Percentiles rank a stretch among this genome's conserved stretches.
phyloP scores from a whole-genome alignment of 192 early-diverging fungal genomes.

The Coemansia sp. region DNA sequence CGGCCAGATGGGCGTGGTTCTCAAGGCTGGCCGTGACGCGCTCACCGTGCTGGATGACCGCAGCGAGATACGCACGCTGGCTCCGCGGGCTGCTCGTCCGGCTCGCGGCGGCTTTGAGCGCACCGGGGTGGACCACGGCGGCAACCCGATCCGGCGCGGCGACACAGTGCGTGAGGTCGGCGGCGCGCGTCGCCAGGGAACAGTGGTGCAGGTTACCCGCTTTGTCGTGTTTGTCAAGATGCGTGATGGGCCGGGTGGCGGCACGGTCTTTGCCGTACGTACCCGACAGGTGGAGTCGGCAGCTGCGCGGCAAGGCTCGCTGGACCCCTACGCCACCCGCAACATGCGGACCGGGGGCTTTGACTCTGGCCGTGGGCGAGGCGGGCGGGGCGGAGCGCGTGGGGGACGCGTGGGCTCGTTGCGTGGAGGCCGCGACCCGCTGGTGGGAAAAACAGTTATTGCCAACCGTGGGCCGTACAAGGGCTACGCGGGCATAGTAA shows the following conservation, averaged over 20 bases:
- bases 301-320: constrained; percentile 22
- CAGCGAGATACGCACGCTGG: constrained; percentile 61
- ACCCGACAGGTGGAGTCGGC: constrained; percentile 62
- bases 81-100: constrained; percentile 68
- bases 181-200: constrained; percentile 64
- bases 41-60: constrained; percentile 78
- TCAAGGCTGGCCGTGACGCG: constrained; percentile 72
- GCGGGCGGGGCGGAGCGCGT: constrained; percentile 21
- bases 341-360: constrained; percentile 16
- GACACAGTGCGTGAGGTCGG: constrained; percentile 73
- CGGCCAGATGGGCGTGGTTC: constrained; percentile 74
- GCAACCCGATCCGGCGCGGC: constrained; percentile 57
- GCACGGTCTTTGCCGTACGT: constrained; percentile 71
- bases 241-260: constrained; percentile 69
- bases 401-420: constrained; percentile 48
- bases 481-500: constrained; percentile 96
- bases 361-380: neutral
- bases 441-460: constrained; percentile 75
- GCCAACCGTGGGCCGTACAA: constrained; percentile 89
- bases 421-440: constrained; percentile 51
- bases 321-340: constrained; percentile 48
- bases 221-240: constrained; percentile 77
- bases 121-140: constrained; percentile 61
- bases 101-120: constrained; percentile 54
- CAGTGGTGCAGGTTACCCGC: constrained; percentile 80